Conservation (phyloP, 1,284 basidiomycete genomes). For the Polyporus tsugae region DNA sequence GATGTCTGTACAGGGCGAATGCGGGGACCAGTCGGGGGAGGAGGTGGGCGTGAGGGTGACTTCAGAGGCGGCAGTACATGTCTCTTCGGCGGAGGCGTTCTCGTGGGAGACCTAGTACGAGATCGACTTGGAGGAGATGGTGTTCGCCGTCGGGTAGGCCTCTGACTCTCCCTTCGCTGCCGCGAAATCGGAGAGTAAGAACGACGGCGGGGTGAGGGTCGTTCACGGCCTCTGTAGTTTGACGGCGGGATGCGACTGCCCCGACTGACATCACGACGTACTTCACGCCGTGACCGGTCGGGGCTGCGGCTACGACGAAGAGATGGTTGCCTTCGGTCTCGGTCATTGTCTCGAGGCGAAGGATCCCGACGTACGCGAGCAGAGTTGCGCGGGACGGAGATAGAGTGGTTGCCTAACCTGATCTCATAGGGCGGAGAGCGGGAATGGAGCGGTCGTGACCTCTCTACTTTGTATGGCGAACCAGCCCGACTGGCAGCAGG, state of each 20-base stretch:
- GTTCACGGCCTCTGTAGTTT: conserved; percentile 27
- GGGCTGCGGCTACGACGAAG: conserved; percentile 30
- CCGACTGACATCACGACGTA: conserved; percentile 23
- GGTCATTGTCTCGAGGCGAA: conserved; percentile 21
- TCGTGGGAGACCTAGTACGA: conserved; percentile 28
- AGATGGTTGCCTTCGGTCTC: conserved; percentile 9
- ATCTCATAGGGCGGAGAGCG: conserved; percentile 29
- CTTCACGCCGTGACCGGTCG: conserved; percentile 22
- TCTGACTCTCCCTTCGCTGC: conserved; percentile 19
- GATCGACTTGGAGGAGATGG: conserved; percentile 30
- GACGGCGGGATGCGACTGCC: conserved; percentile 5
- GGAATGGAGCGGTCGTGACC: conserved; percentile 23
- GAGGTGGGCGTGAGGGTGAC: conserved; percentile 24
- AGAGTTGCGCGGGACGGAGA: conserved; percentile 25
- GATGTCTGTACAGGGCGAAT: conserved; percentile 1
- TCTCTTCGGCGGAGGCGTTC: conserved; percentile 28
- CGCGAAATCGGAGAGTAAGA: conserved; percentile 24
- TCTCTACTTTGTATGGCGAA: conserved; percentile 31
- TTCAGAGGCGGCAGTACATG: conserved; percentile 27
- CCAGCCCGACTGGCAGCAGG: conserved; percentile 22
- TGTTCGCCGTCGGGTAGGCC: conserved; percentile 19
- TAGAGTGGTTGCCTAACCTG: conserved; percentile 48
- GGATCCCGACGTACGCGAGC: conserved; percentile 21
- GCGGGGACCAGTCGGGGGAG: conserved; percentile 22
- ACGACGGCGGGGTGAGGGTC: conserved; percentile 27